Base-by-base conservation (phyloP, 164 flowering plant genomes). In the Macadamia tetraphylla region DNA sequence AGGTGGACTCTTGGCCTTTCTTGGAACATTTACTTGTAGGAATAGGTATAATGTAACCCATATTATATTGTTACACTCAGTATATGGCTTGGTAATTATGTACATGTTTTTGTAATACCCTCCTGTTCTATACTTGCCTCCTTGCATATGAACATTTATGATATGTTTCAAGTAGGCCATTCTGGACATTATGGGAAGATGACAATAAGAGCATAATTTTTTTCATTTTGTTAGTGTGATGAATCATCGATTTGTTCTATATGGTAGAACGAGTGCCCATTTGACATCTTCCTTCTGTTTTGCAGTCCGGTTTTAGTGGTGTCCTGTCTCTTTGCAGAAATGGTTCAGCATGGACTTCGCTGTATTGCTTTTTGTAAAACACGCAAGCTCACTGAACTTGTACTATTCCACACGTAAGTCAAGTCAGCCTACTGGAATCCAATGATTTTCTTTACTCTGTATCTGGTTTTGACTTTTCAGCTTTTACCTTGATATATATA, bases 321-420 rank as follows among this genome's bases (percentile, higher is more conserved):
- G 69, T 85, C 98, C 51, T 68, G 70, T 63, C 85, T 94, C n/a
- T 81, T 94, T 72, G 96, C 95, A 43, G 98, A 94, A 83, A 88
- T 91, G 93, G 88, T 94, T 72, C 96, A 90, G 76, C 97, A 94
- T 78, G 97, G 97, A 59, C 88, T 94, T 69, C 92, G 96, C 40
- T 88, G 92, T 77, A 90, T 94, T 77, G 88, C 97, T 46, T 94
- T 94, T 71, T 94, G 98, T 70, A 88, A 84, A 82, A 80, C 96
- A 12, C 98, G 98, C 64, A 94, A 91, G 77, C 95, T 94, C 52
- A 87, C 91, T 80, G 98, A 94, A 77, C 87, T 94, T 79, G 97
- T 94, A 64, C 77, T 94, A 12, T 77, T 76, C 79, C 84, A 90
- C 71, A 86, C 97, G 98, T 94, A 90, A 59, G 95, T 82, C 51